phyloP scores from a whole-genome alignment of 768 basidiomycete genomes.

The Boletus sp. region DNA sequence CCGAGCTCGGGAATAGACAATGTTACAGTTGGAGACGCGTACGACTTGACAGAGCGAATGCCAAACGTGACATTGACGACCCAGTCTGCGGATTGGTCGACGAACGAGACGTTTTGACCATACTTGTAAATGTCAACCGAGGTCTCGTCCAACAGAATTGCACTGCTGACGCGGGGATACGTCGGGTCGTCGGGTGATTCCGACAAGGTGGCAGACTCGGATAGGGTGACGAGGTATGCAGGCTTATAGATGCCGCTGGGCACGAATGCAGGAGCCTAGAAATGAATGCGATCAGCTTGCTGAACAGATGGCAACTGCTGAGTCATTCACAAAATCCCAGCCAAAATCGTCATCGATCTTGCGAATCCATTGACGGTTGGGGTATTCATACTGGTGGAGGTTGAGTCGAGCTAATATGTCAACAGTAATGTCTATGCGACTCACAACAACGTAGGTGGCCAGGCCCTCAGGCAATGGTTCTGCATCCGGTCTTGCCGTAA shows the following conservation, averaged over 20 bases:
- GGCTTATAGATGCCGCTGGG: slow-evolving; percentile 56
- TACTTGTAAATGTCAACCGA: slow-evolving; percentile 56
- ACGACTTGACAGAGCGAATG: slow-evolving; percentile 41
- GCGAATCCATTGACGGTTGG: slow-evolving; percentile 47
- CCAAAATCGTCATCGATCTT: slow-evolving; percentile 57
- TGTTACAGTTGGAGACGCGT: slow-evolving; percentile 37
- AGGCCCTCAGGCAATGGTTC: slow-evolving; percentile 39
- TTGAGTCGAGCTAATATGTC: neutral
- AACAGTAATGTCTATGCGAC: slow-evolving; percentile 1
- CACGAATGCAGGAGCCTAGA: slow-evolving; percentile 55
- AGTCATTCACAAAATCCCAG: slow-evolving; percentile 53
- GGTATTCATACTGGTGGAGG: slow-evolving; percentile 46
- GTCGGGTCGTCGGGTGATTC: slow-evolving; percentile 27
- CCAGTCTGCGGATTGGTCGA: slow-evolving; percentile 51
- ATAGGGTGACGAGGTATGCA: slow-evolving; percentile 49
- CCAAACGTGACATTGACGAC: slow-evolving; percentile 53
- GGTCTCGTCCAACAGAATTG: slow-evolving; percentile 49
- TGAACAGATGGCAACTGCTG: neutral
- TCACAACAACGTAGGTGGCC: slow-evolving; percentile 31
- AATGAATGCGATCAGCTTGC: neutral
- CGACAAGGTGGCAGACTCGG: slow-evolving; percentile 19
- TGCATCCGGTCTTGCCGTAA: slow-evolving; percentile 47
- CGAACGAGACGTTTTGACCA: slow-evolving; percentile 44
- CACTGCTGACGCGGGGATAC: slow-evolving; percentile 19
- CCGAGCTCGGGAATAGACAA: slow-evolving; percentile 49